Percentiles rank a stretch among this genome's conserved stretches.
phyloP scores from a whole-genome alignment of 768 basidiomycete species.

The Tulasnella sp. region DNA sequence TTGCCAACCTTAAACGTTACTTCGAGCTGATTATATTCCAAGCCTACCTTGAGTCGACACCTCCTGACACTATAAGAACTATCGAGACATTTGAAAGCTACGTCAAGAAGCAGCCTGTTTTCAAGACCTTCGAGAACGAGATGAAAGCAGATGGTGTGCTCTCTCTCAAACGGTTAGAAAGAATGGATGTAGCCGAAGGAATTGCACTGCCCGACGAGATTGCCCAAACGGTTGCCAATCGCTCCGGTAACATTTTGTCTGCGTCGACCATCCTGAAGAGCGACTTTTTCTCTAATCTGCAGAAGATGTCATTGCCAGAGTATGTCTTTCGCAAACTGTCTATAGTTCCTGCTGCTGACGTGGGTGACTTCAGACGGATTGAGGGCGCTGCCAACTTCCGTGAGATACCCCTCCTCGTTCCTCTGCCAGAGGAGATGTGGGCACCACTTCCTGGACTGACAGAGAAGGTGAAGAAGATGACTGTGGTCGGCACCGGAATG shows the following conservation, averaged over 20 bases:
- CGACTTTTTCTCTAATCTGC: conserved; percentile 87
- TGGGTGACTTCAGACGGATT: conserved; percentile 47
- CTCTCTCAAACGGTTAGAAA: conserved; percentile 73
- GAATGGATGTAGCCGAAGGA: conserved; percentile 55
- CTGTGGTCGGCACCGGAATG: conserved; percentile 66
- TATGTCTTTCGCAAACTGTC: conserved; percentile 34
- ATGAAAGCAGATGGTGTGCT: conserved; percentile 68
- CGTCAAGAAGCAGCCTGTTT: conserved; percentile 84
- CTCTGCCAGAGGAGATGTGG: conserved; percentile 2
- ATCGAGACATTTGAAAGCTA: conserved; percentile 75
- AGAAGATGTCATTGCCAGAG: conserved; percentile 96
- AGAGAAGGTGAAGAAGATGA: conserved; percentile 7
- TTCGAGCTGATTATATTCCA: conserved; percentile 84
- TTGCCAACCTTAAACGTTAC: conserved; percentile 76
- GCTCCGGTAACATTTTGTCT: conserved; percentile 78
- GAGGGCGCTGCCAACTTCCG: conserved; percentile 95
- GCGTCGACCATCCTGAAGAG: conserved; percentile 92
- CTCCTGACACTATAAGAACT: conserved; percentile 69
- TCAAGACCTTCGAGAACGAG: conserved; percentile 92
- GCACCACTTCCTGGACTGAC: conserved; percentile 24
- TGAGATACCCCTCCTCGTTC: conserved; percentile 52
- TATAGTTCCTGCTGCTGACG: background rate
- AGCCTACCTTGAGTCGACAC: conserved; percentile 73
- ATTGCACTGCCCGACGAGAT: conserved; percentile 88
- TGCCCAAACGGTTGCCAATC: conserved; percentile 70